Percentiles rank a stretch among this genome's conserved stretches.
Evolutionary conservation across 73 alveolate species (phyloP).

Genomic region (Blepharisma japonicum): DNA sequence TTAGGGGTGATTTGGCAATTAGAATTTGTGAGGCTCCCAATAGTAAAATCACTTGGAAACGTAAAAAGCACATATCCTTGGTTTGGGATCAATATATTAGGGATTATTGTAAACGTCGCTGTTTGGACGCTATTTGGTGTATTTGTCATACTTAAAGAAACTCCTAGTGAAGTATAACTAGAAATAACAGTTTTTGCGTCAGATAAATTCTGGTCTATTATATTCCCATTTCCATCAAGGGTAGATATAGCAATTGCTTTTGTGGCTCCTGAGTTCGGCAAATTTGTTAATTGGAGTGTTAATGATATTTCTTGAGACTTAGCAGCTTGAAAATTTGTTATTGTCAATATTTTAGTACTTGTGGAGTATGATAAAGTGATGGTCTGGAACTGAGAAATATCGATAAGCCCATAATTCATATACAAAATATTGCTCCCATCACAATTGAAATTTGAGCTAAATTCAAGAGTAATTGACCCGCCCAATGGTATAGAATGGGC

Average conservation of each 20-base stretch:
- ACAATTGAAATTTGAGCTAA: constrained; percentile 32
- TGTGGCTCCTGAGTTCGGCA: constrained; percentile 16
- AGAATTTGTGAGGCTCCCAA: neutral
- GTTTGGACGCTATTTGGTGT: neutral
- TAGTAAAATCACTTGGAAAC: neutral
- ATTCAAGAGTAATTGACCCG: constrained; percentile 26
- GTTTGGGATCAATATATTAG: constrained; percentile 10
- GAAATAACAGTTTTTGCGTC: neutral
- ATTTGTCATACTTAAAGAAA: neutral
- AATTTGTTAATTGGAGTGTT: neutral
- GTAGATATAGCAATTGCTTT: neutral
- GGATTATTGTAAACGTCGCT: neutral
- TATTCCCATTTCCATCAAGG: neutral
- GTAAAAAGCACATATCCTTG: neutral
- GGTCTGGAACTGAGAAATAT: neutral
- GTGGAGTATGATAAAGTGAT: neutral
- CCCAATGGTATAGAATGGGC: constrained; percentile 24
- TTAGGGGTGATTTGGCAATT: constrained; percentile 26
- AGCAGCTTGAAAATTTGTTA: neutral
- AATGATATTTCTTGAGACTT: neutral
- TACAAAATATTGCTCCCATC: constrained; percentile 9
- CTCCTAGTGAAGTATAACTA: neutral
- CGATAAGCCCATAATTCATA: constrained; percentile 27
- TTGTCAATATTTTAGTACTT: neutral
- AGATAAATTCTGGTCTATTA: neutral